Conservation (phyloP, 805 yeast genomes). For the Diddensiella transvaalensis region DNA sequence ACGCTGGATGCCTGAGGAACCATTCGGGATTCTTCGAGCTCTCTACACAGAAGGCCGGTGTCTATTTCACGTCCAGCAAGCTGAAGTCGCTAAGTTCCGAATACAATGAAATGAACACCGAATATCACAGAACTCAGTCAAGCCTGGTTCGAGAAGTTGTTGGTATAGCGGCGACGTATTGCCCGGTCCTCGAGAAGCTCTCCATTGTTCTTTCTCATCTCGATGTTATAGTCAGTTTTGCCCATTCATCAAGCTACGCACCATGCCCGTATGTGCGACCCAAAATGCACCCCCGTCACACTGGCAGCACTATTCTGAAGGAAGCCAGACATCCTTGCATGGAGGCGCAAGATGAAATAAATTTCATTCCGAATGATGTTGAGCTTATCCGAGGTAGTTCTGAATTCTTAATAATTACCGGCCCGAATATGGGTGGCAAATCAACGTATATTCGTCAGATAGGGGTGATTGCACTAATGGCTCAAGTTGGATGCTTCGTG, state of each 20-base stretch:
- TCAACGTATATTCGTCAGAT: conserved; percentile 88
- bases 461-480: conserved; percentile 82
- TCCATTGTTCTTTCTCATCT: conserved; percentile 63
- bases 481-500: conserved; percentile 84
- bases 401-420: conserved; percentile 83
- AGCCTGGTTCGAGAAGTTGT: conserved; percentile 81
- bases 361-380: conserved; percentile 93
- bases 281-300: conserved; percentile 52
- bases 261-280: conserved; percentile 82
- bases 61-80: conserved; percentile 74
- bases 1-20: conserved; percentile 73
- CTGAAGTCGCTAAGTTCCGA: conserved; percentile 59
- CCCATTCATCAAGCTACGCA: conserved; percentile 78
- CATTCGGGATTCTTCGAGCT: conserved; percentile 64
- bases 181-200: conserved; percentile 69
- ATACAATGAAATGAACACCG: conserved; percentile 54
- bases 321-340: conserved; percentile 94
- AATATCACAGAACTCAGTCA: conserved; percentile 72
- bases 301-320: conserved; percentile 44
- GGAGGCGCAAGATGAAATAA: conserved; percentile 85
- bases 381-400: conserved; percentile 49
- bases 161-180: conserved; percentile 73
- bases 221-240: conserved; percentile 83
- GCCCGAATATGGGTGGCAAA: conserved; percentile 98
- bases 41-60: conserved; percentile 93